Base-by-base conservation (phyloP, 345 rosid species). In the Syzygium grande region DNA sequence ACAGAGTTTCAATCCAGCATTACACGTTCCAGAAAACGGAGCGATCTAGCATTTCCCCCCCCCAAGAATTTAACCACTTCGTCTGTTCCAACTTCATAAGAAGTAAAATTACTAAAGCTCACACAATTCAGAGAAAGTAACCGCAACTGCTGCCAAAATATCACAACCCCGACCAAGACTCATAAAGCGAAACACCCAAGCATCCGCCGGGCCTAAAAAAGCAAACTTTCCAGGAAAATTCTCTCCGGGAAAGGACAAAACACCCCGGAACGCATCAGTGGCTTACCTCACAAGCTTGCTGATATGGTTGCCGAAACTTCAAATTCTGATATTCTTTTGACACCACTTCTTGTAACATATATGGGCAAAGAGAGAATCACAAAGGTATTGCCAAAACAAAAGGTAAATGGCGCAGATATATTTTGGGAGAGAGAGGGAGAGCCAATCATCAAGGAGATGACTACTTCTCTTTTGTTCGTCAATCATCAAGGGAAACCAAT, bases 281-380 rank as follows among this genome's bases (percentile, higher is more conserved):
- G 86, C 90, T 90, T 56, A 93, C 97, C 92, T 94, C 84, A 93
- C 93, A 85, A 94, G 93, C 89, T 91, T 94, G n/a, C n/a, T n/a
- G n/a, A n/a, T n/a, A n/a, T n/a, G n/a, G n/a, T n/a, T n/a, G n/a
- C n/a, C n/a, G n/a, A n/a, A n/a, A n/a, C n/a, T n/a, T n/a, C n/a
- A n/a, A n/a, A n/a, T n/a, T n/a, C n/a, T n/a, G n/a, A n/a, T n/a
- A n/a, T n/a, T n/a, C n/a, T n/a, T n/a, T n/a, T n/a, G n/a, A n/a
- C n/a, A n/a, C n/a, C n/a, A n/a, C n/a, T n/a, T n/a, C n/a, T n/a
- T n/a, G n/a, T n/a, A n/a, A n/a, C n/a, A n/a, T n/a, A n/a, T n/a
- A n/a, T n/a, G n/a, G n/a, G n/a, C n/a, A n/a, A n/a, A n/a, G n/a
- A n/a, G n/a, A n/a, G n/a, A n/a, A n/a, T n/a, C n/a, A n/a, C n/a